Conservation (phyloP, 257 asterid species). For the Solanum phureja region DNA sequence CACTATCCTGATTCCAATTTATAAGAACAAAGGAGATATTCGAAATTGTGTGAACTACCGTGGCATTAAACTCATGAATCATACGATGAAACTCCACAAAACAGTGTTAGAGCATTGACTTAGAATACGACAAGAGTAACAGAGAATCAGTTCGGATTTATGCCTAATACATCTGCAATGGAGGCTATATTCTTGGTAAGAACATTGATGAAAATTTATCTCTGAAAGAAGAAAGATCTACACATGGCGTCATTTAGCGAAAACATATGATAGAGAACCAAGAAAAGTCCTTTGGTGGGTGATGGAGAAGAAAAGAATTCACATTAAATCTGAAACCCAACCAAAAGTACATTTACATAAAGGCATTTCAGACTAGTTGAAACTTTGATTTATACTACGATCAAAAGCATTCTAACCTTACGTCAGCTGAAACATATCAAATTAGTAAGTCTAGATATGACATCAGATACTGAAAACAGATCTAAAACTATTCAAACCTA, state of each 20-base stretch:
- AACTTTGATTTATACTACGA: neutral
- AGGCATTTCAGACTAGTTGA: neutral
- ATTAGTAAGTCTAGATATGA: neutral
- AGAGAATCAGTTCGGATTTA: neutral
- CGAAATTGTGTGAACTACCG: neutral
- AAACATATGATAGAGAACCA: neutral
- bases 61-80: neutral
- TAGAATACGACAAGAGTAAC: neutral
- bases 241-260: neutral
- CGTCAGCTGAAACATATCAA: neutral
- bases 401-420: neutral
- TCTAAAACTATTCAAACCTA: neutral
- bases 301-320: neutral
- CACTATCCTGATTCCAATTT: neutral
- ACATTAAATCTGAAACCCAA: neutral
- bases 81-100: neutral
- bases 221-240: neutral
- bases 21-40: neutral
- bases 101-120: neutral
- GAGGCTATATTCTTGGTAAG: neutral
- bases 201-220: neutral
- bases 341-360: neutral
- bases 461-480: neutral
- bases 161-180: neutral
- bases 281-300: neutral